Conservation (phyloP, 2,329 filamentous ascomycete species). For the Aspergillus fructus region DNA sequence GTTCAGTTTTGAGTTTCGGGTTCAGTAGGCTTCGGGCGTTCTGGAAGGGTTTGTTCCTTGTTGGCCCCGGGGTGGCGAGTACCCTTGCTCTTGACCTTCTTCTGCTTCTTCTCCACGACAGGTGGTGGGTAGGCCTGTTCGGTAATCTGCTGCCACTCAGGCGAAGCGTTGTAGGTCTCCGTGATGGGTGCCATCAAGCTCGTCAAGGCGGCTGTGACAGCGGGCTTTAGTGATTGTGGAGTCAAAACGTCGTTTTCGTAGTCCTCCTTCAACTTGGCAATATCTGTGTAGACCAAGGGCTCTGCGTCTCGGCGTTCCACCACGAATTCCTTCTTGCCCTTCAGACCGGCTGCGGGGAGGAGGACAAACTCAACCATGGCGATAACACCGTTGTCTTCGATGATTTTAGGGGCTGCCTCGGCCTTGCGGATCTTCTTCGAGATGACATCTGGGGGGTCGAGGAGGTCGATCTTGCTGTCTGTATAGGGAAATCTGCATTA, state of each 20-base stretch:
- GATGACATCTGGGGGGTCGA: constrained; percentile 73
- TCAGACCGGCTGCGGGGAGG: constrained; percentile 60
- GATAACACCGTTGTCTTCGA: constrained; percentile 84
- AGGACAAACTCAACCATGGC: constrained; percentile 85
- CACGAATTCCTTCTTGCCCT: constrained; percentile 60
- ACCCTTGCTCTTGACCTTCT: constrained; percentile 75
- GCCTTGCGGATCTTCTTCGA: constrained; percentile 85
- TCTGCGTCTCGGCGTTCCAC: constrained; percentile 65
- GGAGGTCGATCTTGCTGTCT: constrained; percentile 73
- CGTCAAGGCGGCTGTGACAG: constrained; percentile 71
- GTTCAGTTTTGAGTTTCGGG: background rate
- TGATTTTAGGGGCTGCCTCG: constrained; percentile 69
- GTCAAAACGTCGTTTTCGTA: constrained; percentile 78
- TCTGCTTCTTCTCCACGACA: constrained; percentile 67
- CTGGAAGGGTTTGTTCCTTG: constrained; percentile 26
- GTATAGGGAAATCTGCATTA: constrained; percentile 1
- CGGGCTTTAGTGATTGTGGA: constrained; percentile 85
- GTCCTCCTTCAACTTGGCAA: constrained; percentile 73
- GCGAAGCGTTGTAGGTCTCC: constrained; percentile 65
- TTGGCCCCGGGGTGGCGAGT: constrained; percentile 46
- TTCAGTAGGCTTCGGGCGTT: background rate
- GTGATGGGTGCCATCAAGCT: constrained; percentile 76
- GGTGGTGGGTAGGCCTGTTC: constrained; percentile 78
- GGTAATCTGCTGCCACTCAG: constrained; percentile 78
- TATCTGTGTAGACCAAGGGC: constrained; percentile 75